Evolutionary conservation across 225 moss, liverwort and hornwort genomes (phyloP), one percentile per base, ranked within the genome.

Genomic region (Thuidium tamariscinum): DNA sequence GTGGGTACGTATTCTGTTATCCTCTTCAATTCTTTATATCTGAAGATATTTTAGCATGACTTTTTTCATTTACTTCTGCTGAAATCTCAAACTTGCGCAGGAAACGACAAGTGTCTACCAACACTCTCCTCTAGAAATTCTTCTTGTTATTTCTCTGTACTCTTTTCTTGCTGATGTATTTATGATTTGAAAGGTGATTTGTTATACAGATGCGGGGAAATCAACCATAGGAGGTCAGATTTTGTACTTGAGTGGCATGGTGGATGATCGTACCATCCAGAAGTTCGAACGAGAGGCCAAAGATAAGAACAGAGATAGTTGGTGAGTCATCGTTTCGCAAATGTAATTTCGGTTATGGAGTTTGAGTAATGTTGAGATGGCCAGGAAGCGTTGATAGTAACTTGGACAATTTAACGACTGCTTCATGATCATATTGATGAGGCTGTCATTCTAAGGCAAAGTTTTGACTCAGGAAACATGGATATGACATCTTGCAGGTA

Each of bases 201-300:
- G 27, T 82, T 46, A 16, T 66, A 46, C 81, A 97, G 98, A 99
- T 92, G 98, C 98, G 56, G 98, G 98, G 23, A 99, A 99, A 84
- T 99, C 98, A 64, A 99, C 98, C 27, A 99, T 99, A 62, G 98
- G 98, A 77, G 98, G 98, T 48, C 98, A 99, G 87, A 99, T 97
- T 87, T 86, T 99, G 64, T 97, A 97, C 64, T 87, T 97, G 78
- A 99, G 98, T 89, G 51, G 93, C 73, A 97, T 99, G 98, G 98
- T 97, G 67, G 98, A 99, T 91, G 98, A 99, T 26, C 96, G 98
- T 15, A 96, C 98, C 9, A 99, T 99, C 72, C 98, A 99, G 74
- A 99, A 99, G 91, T 97, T 96, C 55, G 98, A 99, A 78, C 92
- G 95, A 37, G 98, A 99, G 91, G 98, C 98, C 13, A 99, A 97